Conservation (phyloP, 805 yeast genomes). For the Danielia oregonensis region DNA sequence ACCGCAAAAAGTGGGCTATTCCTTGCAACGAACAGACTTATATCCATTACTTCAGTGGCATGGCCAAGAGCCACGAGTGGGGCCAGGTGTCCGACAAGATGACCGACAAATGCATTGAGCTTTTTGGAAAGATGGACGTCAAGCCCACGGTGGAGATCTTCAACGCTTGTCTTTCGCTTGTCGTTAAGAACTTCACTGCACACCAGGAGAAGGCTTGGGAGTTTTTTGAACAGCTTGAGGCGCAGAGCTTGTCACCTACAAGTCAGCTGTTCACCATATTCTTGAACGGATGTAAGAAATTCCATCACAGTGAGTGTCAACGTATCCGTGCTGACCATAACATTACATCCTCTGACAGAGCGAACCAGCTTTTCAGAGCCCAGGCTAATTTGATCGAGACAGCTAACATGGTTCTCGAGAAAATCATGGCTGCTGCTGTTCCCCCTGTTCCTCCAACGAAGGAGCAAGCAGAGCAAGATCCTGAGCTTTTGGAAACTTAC, state of each 20-base stretch:
- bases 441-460: constrained; percentile 35
- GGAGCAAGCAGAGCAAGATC: constrained; percentile 20
- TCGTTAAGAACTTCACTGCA: constrained; percentile 31
- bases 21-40: constrained; percentile 46
- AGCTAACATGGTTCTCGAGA: constrained; percentile 25
- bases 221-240: constrained; percentile 27
- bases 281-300: constrained; percentile 30
- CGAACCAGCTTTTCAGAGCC: constrained; percentile 20
- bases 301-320: constrained; percentile 14
- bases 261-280: constrained; percentile 37
- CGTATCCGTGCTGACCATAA: constrained; percentile 10
- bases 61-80: constrained; percentile 31
- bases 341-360: constrained; percentile 18
- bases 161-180: constrained; percentile 34
- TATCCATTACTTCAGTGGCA: constrained; percentile 33
- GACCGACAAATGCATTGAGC: constrained; percentile 18
- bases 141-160: constrained; percentile 25
- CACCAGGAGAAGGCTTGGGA: constrained; percentile 36
- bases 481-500: constrained; percentile 17
- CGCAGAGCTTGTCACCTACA: constrained; percentile 22
- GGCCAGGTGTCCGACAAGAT: constrained; percentile 23
- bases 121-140: constrained; percentile 16
- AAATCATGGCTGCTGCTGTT: constrained; percentile 24
- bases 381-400: constrained; percentile 26
- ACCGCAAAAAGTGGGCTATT: constrained; percentile 59